Percentiles rank a stretch among this genome's conserved stretches.
These are phyloP conservation scores for Leucocoprinus leucothites DNA, from an alignment of 768 basidiomycete species.

Conservation along the genomic window DNA sequence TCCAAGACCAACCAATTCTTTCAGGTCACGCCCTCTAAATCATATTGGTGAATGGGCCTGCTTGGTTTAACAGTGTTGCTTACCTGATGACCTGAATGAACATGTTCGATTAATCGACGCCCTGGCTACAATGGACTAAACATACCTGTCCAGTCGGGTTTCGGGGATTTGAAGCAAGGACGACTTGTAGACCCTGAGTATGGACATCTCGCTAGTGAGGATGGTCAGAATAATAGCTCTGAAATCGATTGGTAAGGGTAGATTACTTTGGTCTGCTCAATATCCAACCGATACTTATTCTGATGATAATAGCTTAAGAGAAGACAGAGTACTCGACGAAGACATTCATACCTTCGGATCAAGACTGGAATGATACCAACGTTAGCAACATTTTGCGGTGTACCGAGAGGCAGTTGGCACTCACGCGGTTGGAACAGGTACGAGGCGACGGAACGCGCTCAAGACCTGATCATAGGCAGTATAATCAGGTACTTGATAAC, in stretches of 20 bases:
- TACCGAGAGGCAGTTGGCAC: constrained; percentile 22
- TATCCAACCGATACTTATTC: constrained; percentile 72
- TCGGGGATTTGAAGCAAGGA: constrained; percentile 91
- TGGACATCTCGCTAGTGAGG: constrained; percentile 64
- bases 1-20: constrained; percentile 70
- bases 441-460: constrained; percentile 82
- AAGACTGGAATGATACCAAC: constrained; percentile 28
- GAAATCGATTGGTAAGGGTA: constrained; percentile 35
- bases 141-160: constrained; percentile 93
- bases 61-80: constrained; percentile 6
- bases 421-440: constrained; percentile 88
- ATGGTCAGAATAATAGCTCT: constrained; percentile 10
- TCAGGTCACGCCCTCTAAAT: constrained; percentile 71
- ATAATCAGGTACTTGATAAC: constrained; percentile 91
- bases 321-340: constrained; percentile 23
- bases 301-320: constrained; percentile 19
- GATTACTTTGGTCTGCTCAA: constrained; percentile 70
- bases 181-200: constrained; percentile 79
- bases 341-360: constrained; percentile 31
- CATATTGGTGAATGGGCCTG: constrained; percentile 3
- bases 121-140: background rate
- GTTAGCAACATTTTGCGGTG: background rate
- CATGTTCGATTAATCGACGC: background rate
- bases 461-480: constrained; percentile 85
- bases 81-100: constrained; percentile 48